phyloP scores from a whole-genome alignment of 208 protist genomes.

The Leptomonas pyrrhocoris region DNA sequence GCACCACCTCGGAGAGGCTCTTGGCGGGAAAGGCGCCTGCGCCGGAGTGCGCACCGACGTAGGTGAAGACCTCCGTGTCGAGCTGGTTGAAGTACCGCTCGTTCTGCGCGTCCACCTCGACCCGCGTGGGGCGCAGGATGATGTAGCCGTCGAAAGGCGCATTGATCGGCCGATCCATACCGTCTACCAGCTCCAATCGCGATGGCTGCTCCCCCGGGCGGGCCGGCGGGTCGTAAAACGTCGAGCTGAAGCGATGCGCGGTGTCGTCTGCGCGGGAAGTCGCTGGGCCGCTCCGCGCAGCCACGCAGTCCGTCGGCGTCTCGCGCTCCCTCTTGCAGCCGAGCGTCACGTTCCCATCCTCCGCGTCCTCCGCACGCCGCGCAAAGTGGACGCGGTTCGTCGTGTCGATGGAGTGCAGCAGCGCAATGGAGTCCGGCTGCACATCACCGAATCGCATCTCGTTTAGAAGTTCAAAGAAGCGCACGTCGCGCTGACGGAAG shows the following conservation, averaged over 20 bases:
- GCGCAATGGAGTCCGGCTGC: slow-evolving; percentile 33
- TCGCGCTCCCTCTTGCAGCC: slow-evolving; percentile 16
- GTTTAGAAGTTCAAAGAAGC: slow-evolving; percentile 76
- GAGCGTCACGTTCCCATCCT: background rate
- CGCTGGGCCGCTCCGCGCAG: too few species aligned
- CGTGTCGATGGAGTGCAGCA: slow-evolving; percentile 49
- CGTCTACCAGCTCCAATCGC: slow-evolving; percentile 31
- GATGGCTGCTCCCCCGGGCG: slow-evolving; percentile 2
- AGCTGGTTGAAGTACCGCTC: slow-evolving; percentile 60
- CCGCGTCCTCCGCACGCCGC: background rate
- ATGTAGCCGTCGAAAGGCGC: slow-evolving; percentile 66
- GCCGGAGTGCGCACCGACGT: slow-evolving; percentile 58
- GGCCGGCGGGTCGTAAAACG: slow-evolving; percentile 13
- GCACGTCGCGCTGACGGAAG: slow-evolving; percentile 69
- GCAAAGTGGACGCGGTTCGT: slow-evolving; percentile 45
- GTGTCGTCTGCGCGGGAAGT: background rate
- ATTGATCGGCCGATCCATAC: slow-evolving; percentile 20
- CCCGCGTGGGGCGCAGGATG: slow-evolving; percentile 59
- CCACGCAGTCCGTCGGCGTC: background rate
- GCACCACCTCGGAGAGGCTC: slow-evolving; percentile 43
- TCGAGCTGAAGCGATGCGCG: background rate
- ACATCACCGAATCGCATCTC: slow-evolving; percentile 75
- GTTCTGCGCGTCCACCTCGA: slow-evolving; percentile 74
- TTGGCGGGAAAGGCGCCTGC: slow-evolving; percentile 42
- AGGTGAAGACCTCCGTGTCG: slow-evolving; percentile 45